Conservation (phyloP, 768 basidiomycete genomes). For the Panaeolus papilionaceus region DNA sequence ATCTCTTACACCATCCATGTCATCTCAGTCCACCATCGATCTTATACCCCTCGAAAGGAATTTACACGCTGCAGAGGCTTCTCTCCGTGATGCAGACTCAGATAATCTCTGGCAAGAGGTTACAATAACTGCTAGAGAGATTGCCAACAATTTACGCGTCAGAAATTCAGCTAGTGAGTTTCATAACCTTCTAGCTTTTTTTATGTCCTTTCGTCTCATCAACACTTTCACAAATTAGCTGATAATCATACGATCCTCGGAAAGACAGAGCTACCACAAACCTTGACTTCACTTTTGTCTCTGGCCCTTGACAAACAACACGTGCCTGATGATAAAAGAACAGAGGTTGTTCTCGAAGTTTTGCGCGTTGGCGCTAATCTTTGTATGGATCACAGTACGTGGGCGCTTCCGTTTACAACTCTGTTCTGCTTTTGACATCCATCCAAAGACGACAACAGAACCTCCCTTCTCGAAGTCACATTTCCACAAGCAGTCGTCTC, state of each 20-base stretch:
- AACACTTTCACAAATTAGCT: conserved; percentile 41
- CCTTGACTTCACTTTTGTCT: conserved; percentile 65
- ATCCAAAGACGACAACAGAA: conserved; percentile 74
- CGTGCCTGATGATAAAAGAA: conserved; percentile 50
- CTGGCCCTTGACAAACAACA: conserved; percentile 56
- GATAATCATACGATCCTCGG: conserved; percentile 79
- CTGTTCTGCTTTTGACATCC: background rate
- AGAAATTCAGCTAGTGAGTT: conserved; percentile 57
- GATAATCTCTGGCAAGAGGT: conserved; percentile 56
- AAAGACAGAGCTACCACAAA: conserved; percentile 65
- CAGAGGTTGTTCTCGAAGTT: conserved; percentile 66
- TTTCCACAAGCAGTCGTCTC: conserved; percentile 72
- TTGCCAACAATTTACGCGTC: conserved; percentile 69
- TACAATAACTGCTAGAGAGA: conserved; percentile 54
- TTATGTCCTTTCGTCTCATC: conserved; percentile 21
- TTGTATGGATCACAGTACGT: conserved; percentile 82
- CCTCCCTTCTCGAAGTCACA: conserved; percentile 69
- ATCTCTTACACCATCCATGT: conserved; percentile 19
- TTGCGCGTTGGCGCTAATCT: conserved; percentile 84
- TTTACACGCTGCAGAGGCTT: conserved; percentile 40
- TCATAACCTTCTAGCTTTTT: background rate
- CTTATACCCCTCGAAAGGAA: conserved; percentile 40
- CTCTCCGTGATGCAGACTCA: conserved; percentile 36
- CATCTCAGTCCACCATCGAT: conserved; percentile 33
- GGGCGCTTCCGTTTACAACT: background rate